Evolutionary conservation across 1,139 yeast species (phyloP).

Genomic region (Geotrichum klebahnii): DNA sequence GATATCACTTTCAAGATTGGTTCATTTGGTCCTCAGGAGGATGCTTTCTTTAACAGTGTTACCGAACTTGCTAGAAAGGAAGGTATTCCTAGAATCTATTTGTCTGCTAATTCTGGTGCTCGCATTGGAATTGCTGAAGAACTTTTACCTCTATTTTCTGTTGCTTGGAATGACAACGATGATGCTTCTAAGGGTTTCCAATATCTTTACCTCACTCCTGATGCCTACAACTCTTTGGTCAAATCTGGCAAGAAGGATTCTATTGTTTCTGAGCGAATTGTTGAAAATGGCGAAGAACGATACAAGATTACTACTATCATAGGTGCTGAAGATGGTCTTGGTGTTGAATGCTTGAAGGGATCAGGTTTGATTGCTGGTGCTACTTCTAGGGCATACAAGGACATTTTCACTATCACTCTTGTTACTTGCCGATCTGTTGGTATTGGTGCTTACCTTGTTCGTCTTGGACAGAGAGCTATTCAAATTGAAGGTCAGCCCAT

Average conservation of each 20-base stretch:
- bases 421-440: conserved; percentile 99
- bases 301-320: conserved; percentile 76
- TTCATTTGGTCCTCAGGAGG: conserved; percentile 97
- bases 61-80: conserved; percentile 85
- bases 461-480: conserved; percentile 97
- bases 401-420: conserved; percentile 89
- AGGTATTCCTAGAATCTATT: conserved; percentile 92
- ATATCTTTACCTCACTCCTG: conserved; percentile 78
- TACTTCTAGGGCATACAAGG: conserved; percentile 94
- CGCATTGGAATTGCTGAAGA: conserved; percentile 98
- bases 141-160: conserved; percentile 79
- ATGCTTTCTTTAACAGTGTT: conserved; percentile 81
- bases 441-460: conserved; percentile 97
- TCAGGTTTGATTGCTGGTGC: conserved; percentile 99
- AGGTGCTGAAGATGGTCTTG: conserved; percentile 94
- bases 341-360: conserved; percentile 97
- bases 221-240: conserved; percentile 59
- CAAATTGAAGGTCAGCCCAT: conserved; percentile 99
- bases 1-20: conserved; percentile 98
- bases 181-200: conserved; percentile 83
- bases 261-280: conserved; percentile 73
- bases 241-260: conserved; percentile 47
- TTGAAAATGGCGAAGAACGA: conserved; percentile 81
- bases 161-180: conserved; percentile 81
- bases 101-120: conserved; percentile 98